Percentiles rank a stretch among this genome's conserved stretches.
These are phyloP conservation scores for Fomitopsis pinicola DNA, from an alignment of 1,284 basidiomycete species.

Conservation along the genomic window DNA sequence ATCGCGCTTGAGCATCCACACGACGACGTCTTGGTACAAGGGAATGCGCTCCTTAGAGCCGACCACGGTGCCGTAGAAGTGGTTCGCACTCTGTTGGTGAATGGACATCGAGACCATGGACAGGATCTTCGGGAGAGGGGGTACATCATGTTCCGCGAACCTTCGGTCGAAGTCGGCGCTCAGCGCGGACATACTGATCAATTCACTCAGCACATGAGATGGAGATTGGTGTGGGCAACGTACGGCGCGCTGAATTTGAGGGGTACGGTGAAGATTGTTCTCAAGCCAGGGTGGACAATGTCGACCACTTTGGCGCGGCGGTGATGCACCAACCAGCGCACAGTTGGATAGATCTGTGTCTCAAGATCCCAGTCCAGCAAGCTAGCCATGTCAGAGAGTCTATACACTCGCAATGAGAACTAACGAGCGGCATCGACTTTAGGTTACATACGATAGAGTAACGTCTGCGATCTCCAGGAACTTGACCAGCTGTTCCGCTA, in stretches of 20 bases:
- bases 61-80: conserved; percentile 77
- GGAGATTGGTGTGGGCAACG: conserved; percentile 26
- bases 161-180: conserved; percentile 58
- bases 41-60: conserved; percentile 62
- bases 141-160: conserved; percentile 64
- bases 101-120: conserved; percentile 67
- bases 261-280: conserved; percentile 79
- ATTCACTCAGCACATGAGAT: neutral
- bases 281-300: conserved; percentile 75
- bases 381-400: conserved; percentile 84
- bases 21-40: conserved; percentile 78
- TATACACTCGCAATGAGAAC: conserved; percentile 26
- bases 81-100: conserved; percentile 55
- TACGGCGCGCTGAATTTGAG: conserved; percentile 66
- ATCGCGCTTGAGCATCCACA: conserved; percentile 89
- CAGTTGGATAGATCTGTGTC: conserved; percentile 81
- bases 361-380: conserved; percentile 85
- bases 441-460: conserved; percentile 53
- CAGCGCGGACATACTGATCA: conserved; percentile 31
- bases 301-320: conserved; percentile 88
- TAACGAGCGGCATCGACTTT: neutral
- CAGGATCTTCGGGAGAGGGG: conserved; percentile 71
- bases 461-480: conserved; percentile 68
- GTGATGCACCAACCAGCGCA: conserved; percentile 88
- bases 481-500: conserved; percentile 65